Base-by-base conservation (phyloP, 2,329 filamentous ascomycete species). In the Aspergillus tanneri region DNA sequence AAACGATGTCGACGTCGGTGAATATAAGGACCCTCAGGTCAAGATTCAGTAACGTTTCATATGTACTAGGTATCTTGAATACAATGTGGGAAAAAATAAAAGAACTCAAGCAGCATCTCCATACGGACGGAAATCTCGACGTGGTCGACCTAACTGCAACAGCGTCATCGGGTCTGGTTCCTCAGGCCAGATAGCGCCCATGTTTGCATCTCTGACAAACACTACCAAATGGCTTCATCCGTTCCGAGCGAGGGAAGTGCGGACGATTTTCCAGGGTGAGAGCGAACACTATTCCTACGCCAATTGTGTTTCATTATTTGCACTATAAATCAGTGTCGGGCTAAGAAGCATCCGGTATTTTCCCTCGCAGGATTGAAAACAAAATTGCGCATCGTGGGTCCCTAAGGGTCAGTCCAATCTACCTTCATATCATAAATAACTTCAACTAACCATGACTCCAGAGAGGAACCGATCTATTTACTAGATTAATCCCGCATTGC, bases 131-230 rank as follows among this genome's bases (percentile, higher is more conserved):
- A 30, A 22, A 46, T 28, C 22, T 19, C 25, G 30, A 46, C 41
- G 38, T 12, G 34, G 40, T 48, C 47, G 49, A 55, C 50, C 48
- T 56, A 52, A 46, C 53, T 46, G 49, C 59, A 61, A 51, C 61
- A 61, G 62, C 62, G 60, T 61, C 55, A 34, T 34, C 16, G 30
- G 30, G 30, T 18, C 30, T 10, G 51, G 54, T 62, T 57, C 60
- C 60, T 61, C 54, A 56, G 57, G 53, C 54, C 48, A 48, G 30
- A 39, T 19, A 34, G 30, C 22, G 18, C 43, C 40, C 23, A 37
- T 55, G 63, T 68, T 65, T 66, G 65, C 65, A 66, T 61, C 40
- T 18, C 8, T 44, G 41, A 44, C 62, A 63, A 66, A 66, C 63
- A 65, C 44, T n/a, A 9, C 30, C n/a, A 10, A 23, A 37, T 21